A percentile compares a stretch with the other conserved stretches of the same genome.
Evolutionary conservation across 768 basidiomycete genomes (phyloP).

Genomic region (Tricholomella constricta): DNA sequence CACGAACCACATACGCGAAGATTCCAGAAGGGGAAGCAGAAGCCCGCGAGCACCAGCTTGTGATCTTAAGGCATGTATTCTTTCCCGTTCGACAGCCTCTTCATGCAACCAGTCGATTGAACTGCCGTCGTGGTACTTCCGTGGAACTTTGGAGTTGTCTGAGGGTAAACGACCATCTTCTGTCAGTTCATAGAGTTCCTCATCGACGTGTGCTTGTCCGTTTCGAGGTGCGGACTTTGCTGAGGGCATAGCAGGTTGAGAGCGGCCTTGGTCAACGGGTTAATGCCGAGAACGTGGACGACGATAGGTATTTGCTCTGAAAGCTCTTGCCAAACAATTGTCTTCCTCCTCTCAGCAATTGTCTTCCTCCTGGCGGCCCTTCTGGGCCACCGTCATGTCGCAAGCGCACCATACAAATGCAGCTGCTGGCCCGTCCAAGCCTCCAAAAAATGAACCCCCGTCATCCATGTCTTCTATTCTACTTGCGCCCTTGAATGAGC

Average conservation of each 20-base stretch:
- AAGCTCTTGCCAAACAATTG: conserved; percentile 14
- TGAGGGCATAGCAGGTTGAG: conserved; percentile 7
- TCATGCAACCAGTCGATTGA: conserved; percentile 74
- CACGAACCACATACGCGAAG: conserved; percentile 66
- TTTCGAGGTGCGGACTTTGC: conserved; percentile 13
- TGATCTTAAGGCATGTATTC: conserved; percentile 48
- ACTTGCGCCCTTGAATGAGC: conserved; percentile 59
- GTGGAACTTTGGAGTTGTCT: conserved; percentile 27
- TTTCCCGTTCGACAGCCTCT: conserved; percentile 61
- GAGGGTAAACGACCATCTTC: conserved; percentile 41
- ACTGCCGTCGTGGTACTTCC: conserved; percentile 57
- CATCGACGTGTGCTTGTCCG: conserved; percentile 31
- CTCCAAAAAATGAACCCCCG: conserved; percentile 9
- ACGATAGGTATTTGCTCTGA: conserved; percentile 8
- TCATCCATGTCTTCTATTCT: conserved; percentile 64
- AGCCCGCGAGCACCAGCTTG: conserved; percentile 60
- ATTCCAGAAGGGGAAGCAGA: conserved; percentile 55
- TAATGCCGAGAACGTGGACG: too few relatives aligned
- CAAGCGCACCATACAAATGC: conserved; percentile 7
- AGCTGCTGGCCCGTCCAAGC: conserved; percentile 11
- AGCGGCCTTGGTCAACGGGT: background rate
- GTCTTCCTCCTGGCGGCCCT: too few relatives aligned
- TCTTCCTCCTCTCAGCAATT: background rate
- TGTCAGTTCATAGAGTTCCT: conserved; percentile 48
- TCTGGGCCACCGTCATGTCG: too few relatives aligned